Conservation (phyloP, 2,329 filamentous ascomycete genomes). For the Triangularia setosa region DNA sequence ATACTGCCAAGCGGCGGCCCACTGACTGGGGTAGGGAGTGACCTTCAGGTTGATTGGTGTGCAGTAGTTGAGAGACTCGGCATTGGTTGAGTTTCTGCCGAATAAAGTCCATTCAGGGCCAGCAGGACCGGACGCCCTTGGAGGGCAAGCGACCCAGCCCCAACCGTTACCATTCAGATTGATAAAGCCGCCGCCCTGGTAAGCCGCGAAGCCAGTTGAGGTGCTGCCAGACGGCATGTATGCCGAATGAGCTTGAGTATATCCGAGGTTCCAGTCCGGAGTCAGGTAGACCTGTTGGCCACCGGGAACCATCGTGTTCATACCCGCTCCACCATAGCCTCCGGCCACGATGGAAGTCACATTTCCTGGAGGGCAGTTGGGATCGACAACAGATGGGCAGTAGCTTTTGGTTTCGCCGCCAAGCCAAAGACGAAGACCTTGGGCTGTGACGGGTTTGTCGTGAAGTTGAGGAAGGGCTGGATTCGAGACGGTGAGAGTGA, state of each 20-base stretch:
- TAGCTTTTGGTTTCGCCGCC: constrained; percentile 31
- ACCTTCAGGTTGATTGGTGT: constrained; percentile 30
- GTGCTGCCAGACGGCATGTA: constrained; percentile 28
- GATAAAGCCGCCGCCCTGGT: constrained; percentile 32
- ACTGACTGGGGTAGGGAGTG: constrained; percentile 21
- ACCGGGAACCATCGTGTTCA: constrained; percentile 33
- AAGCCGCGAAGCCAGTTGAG: constrained; percentile 29
- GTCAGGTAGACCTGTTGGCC: constrained; percentile 33
- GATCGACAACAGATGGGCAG: constrained; percentile 28
- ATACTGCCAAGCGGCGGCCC: constrained; percentile 32
- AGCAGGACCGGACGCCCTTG: constrained; percentile 22
- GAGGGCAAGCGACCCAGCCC: constrained; percentile 31
- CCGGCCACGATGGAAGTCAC: constrained; percentile 26
- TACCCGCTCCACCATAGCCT: constrained; percentile 18
- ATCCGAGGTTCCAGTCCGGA: constrained; percentile 29
- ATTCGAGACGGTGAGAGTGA: constrained; percentile 32
- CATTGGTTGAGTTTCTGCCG: constrained; percentile 27
- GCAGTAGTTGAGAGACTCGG: constrained; percentile 23
- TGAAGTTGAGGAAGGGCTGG: constrained; percentile 28
- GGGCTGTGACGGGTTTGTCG: constrained; percentile 30
- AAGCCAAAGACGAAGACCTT: constrained; percentile 25
- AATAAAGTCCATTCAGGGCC: constrained; percentile 27
- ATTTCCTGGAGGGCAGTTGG: constrained; percentile 29
- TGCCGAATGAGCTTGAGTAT: constrained; percentile 35
- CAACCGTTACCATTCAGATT: constrained; percentile 32